Percentiles rank a stretch among this genome's conserved stretches.
phyloP scores from a whole-genome alignment of 306 rosid species.

The Macrotyloma uniflorum region DNA sequence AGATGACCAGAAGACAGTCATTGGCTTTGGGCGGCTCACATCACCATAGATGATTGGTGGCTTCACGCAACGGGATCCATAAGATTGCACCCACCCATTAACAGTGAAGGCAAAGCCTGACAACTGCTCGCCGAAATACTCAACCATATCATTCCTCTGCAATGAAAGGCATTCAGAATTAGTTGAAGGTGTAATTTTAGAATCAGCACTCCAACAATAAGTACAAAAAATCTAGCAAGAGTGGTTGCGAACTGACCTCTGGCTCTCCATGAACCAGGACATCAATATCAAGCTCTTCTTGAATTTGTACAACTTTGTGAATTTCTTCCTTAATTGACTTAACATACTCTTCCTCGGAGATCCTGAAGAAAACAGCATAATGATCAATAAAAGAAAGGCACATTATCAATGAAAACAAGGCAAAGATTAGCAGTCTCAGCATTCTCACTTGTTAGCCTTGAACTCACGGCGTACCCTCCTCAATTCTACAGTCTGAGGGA shows the following conservation, averaged over 20 bases:
- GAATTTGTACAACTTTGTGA: slow-evolving; percentile 75
- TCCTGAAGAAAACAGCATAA: slow-evolving; percentile 50
- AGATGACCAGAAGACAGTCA: slow-evolving; percentile 96
- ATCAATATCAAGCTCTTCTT: slow-evolving; percentile 93
- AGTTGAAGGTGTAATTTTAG: slow-evolving; percentile 29
- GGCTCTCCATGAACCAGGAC: slow-evolving; percentile 96
- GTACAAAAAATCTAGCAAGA: not conserved
- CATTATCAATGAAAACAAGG: slow-evolving; percentile 19
- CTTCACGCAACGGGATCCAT: slow-evolving; percentile 96
- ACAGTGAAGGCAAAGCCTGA: slow-evolving; percentile 88
- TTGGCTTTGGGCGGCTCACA: slow-evolving; percentile 93
- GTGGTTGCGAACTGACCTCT: slow-evolving; percentile 61
- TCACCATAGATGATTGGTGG: slow-evolving; percentile 97
- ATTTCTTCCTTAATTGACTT: slow-evolving; percentile 79
- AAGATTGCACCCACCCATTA: slow-evolving; percentile 97
- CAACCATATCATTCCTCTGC: slow-evolving; percentile 97
- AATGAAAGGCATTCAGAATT: slow-evolving; percentile 35
- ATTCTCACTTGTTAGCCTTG: slow-evolving; percentile 82
- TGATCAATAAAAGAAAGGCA: slow-evolving; percentile 18
- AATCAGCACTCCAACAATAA: not conserved
- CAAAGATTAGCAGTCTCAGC: slow-evolving; percentile 17
- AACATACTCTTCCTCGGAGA: slow-evolving; percentile 81
- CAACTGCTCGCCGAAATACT: slow-evolving; percentile 92
- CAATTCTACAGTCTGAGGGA: slow-evolving; percentile 88
- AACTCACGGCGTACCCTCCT: slow-evolving; percentile 93